Evolutionary conservation across 371 early-diverging fungal species (phyloP).

Genomic region (Syncephalastrum monosporum): DNA sequence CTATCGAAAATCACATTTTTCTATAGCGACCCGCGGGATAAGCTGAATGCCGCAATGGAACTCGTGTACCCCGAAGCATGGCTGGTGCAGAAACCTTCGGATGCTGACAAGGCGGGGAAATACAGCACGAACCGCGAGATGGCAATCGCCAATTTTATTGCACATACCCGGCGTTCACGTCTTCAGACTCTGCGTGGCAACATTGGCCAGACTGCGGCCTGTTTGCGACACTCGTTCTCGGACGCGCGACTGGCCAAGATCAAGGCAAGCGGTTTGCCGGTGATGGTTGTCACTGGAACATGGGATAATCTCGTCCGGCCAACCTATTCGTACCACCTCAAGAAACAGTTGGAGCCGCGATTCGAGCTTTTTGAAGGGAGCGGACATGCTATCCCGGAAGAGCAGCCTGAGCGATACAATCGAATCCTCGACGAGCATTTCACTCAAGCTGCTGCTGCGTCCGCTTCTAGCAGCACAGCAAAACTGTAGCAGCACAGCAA

Average conservation of each 20-base stretch:
- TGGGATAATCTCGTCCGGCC: conserved; percentile 34
- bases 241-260: conserved; percentile 31
- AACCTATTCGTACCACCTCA: conserved; percentile 33
- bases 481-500: conserved; percentile 6
- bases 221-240: conserved; percentile 35
- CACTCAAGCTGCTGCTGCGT: not conserved
- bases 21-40: conserved; percentile 30
- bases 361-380: conserved; percentile 41
- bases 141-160: conserved; percentile 24
- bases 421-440: conserved; percentile 25
- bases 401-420: conserved; percentile 38
- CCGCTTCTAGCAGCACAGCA: not conserved
- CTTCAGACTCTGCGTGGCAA: conserved; percentile 37
- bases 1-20: conserved; percentile 30
- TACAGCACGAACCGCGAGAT: conserved; percentile 33
- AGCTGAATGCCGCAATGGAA: conserved; percentile 34
- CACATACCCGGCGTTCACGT: conserved; percentile 18
- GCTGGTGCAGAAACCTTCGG: conserved; percentile 23
- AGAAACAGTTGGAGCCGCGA: conserved; percentile 23
- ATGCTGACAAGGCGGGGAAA: conserved; percentile 9
- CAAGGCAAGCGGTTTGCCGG: conserved; percentile 26
- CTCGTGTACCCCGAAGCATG: conserved; percentile 37
- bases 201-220: conserved; percentile 37
- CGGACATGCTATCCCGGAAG: conserved; percentile 46
- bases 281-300: conserved; percentile 43